phyloP scores from a whole-genome alignment of 768 basidiomycete species.

The Dictyophora rubrovolvata region DNA sequence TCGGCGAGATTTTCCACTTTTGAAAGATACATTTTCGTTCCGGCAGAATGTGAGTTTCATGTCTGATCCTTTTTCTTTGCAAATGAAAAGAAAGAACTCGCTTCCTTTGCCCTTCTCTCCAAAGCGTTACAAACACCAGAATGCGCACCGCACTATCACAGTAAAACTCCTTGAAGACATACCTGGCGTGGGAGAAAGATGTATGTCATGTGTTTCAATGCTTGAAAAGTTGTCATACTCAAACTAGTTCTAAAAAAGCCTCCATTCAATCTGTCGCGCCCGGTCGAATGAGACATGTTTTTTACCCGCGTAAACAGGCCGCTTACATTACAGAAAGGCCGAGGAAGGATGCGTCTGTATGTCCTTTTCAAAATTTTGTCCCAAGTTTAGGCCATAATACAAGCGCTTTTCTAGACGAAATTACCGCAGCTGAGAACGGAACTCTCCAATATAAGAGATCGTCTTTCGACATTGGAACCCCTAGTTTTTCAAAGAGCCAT shows the following conservation, averaged over 20 bases:
- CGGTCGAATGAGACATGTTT: conserved; percentile 6
- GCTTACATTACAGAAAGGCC: conserved; percentile 1
- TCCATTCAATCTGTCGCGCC: conserved; percentile 8
- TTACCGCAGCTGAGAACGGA: not conserved
- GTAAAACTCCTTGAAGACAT: conserved; percentile 5
- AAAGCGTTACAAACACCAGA: conserved; percentile 7
- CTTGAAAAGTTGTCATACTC: not conserved
- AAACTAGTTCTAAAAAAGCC: not conserved
- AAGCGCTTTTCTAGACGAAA: not conserved
- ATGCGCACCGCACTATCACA: conserved; percentile 2
- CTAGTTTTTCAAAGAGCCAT: not conserved
- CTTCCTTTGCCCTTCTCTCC: not conserved
- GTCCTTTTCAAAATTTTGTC: not conserved
- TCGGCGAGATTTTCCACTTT: too few species aligned
- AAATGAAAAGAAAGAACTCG: too few species aligned
- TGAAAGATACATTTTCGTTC: not conserved
- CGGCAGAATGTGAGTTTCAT: not conserved
- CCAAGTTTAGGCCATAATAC: not conserved
- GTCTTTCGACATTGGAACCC: not conserved
- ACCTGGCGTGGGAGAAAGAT: not conserved
- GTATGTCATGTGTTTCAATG: not conserved
- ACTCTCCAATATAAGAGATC: not conserved
- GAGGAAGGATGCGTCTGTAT: not conserved
- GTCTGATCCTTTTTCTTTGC: not conserved
- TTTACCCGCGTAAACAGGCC: conserved; percentile 8